Base-by-base conservation (phyloP, 805 yeast genomes). In the Komagataella phaffii region DNA sequence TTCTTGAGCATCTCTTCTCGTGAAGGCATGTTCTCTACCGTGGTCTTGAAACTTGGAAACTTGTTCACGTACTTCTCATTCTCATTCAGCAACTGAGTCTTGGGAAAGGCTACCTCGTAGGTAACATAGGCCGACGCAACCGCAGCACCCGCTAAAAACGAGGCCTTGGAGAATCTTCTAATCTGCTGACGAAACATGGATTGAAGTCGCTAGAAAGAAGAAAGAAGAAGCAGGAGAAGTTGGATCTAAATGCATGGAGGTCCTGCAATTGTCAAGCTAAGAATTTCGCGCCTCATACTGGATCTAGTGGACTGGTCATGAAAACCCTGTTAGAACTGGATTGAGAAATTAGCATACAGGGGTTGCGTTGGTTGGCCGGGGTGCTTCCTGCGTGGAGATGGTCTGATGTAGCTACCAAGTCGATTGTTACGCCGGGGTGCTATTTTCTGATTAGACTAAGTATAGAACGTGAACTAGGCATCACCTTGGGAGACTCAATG, bases 1-100 rank as follows among this genome's bases (percentile, higher is more conserved):
- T 73, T 74, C 3, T 71, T 61, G 50, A 84, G 56, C 54, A 83
- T 64, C 48, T 76, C 78, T 3, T 68, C 65, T 63, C 91, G 72
- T 1, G 80, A 52, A 23, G 87, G 86, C 50, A 84, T 83, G 17
- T 73, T 57, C 3, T 74, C 69, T 50, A 70, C 65, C 7, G 69
- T 58, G 50, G 74, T 77, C 18, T 67, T 59, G 50, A 81, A 66
- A 3, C 84, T 78, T 49, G 66, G 64, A 45, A 64, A 55, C 48
- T 57, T 21, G 12, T 17, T 14, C 10, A 6, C 14, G 14, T 21
- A 8, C 10, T 17, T 46, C 2, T 54, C 40, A 43, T 54, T 54
- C 43, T 52, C 51, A 21, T 50, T 40, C 19, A 46, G 44, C 40
- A 30, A 30, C 40, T 30, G 40, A 10, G 40, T 30, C 40, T 30